Evolutionary conservation across 2,329 filamentous ascomycete species (phyloP).

Genomic region (Colletotrichum ledebouriae): DNA sequence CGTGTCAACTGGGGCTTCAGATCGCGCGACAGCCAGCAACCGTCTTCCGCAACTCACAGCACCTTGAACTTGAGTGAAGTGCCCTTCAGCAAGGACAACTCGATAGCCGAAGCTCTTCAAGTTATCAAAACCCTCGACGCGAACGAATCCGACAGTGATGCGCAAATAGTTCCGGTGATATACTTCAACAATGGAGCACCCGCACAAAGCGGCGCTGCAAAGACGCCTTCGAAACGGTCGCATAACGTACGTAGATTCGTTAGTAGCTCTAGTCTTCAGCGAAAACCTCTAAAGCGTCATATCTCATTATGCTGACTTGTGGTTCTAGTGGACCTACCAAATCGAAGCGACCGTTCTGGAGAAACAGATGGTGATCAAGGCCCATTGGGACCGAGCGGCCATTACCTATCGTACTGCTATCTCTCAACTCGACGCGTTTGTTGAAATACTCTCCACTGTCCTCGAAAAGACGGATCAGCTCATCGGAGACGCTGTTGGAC

Average conservation of each 20-base stretch:
- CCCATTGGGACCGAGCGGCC: slow-evolving; percentile 43
- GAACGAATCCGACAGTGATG: slow-evolving; percentile 4
- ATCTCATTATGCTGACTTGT: slow-evolving; percentile 19
- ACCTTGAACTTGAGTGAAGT: slow-evolving; percentile 37
- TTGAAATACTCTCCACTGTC: slow-evolving; percentile 43
- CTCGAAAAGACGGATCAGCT: slow-evolving; percentile 38
- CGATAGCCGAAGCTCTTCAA: slow-evolving; percentile 36
- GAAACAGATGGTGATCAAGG: slow-evolving; percentile 38
- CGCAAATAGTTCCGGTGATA: slow-evolving; percentile 32
- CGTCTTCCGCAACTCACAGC: slow-evolving; percentile 19
- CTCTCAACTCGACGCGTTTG: slow-evolving; percentile 43
- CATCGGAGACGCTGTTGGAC: slow-evolving; percentile 39
- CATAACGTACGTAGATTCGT: slow-evolving; percentile 34
- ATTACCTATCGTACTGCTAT: slow-evolving; percentile 41
- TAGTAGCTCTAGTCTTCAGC: not conserved
- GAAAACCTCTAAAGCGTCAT: not conserved
- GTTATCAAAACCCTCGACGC: slow-evolving; percentile 32
- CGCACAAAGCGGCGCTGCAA: slow-evolving; percentile 25
- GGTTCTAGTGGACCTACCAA: slow-evolving; percentile 45
- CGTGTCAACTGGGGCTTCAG: slow-evolving; percentile 41
- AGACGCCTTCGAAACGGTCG: slow-evolving; percentile 31
- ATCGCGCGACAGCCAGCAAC: slow-evolving; percentile 24
- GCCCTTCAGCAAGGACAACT: slow-evolving; percentile 41
- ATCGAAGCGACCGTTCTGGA: slow-evolving; percentile 41
- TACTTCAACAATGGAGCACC: slow-evolving; percentile 42